Percentiles rank a stretch among this genome's conserved stretches.
Conservation (phyloP, 306 rosid genomes). For the Canavalia gladiata region DNA sequence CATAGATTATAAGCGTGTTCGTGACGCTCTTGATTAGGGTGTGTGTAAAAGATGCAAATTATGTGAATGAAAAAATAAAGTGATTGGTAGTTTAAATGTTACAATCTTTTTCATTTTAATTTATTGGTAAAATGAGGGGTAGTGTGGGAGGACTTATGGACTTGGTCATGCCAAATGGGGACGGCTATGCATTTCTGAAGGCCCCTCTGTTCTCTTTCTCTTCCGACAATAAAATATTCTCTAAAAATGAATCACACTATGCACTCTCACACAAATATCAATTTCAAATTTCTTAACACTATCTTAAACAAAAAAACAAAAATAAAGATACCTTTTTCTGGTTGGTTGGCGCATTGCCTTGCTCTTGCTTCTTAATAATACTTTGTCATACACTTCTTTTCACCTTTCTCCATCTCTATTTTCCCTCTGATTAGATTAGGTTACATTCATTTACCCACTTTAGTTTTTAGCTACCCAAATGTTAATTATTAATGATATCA, state of each 20-base stretch:
- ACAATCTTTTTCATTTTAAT: too few relatives aligned
- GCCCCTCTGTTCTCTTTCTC: conserved; percentile 24
- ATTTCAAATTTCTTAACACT: background rate
- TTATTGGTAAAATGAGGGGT: too few relatives aligned
- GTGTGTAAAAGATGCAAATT: too few relatives aligned
- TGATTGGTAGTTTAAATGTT: too few relatives aligned
- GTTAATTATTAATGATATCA: too few relatives aligned
- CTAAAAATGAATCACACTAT: conserved; percentile 2
- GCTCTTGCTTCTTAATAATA: conserved; percentile 36
- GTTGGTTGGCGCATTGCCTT: conserved; percentile 5
- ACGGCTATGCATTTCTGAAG: conserved; percentile 39
- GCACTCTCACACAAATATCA: conserved; percentile 3
- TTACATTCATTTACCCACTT: background rate
- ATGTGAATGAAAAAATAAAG: too few relatives aligned
- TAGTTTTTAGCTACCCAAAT: background rate
- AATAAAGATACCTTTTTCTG: background rate
- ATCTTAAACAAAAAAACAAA: background rate
- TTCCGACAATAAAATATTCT: conserved; percentile 11
- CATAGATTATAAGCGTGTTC: too few relatives aligned
- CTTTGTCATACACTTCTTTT: background rate
- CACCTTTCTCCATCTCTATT: conserved; percentile 2
- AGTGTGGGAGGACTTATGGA: conserved; percentile 25
- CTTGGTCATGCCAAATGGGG: conserved; percentile 46
- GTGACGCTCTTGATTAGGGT: too few relatives aligned
- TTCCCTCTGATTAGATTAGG: background rate